Conservation (phyloP, 257 asterid species). For the Solanum sejunctum region DNA sequence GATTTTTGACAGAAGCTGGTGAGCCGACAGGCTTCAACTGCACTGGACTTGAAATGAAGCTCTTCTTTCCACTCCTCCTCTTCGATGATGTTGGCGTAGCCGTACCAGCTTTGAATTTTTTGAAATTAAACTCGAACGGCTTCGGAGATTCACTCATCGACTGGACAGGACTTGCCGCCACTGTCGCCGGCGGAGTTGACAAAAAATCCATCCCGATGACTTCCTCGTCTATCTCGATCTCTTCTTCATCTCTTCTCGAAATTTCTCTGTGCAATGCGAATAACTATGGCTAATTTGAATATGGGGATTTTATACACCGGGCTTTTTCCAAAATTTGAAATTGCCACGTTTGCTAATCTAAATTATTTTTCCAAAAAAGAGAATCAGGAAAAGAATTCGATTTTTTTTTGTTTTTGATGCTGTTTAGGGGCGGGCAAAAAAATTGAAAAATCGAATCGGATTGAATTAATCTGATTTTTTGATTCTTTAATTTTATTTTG, state of each 20-base stretch:
- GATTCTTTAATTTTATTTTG: too few species aligned
- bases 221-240: slow-evolving; percentile 29
- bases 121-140: slow-evolving; percentile 36
- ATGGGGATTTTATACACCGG: background rate
- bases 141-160: slow-evolving; percentile 41
- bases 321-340: background rate
- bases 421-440: too few species aligned
- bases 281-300: background rate
- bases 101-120: slow-evolving; percentile 9
- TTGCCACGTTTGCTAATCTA: background rate
- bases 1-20: slow-evolving; percentile 21
- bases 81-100: slow-evolving; percentile 13
- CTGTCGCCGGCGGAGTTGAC: slow-evolving; percentile 17
- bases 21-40: slow-evolving; percentile 26
- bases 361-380: background rate
- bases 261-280: background rate
- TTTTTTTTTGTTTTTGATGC: too few species aligned
- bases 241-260: slow-evolving; percentile 25
- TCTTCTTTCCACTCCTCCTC: slow-evolving; percentile 23
- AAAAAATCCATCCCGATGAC: slow-evolving; percentile 18
- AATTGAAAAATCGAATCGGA: too few species aligned
- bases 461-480: too few species aligned
- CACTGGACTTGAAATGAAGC: slow-evolving; percentile 18
- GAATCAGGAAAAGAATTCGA: too few species aligned
- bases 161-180: slow-evolving; percentile 20